These are phyloP conservation scores for Solanum peruvianum DNA, from an alignment of 257 asterid genomes.

Conservation along the genomic window DNA sequence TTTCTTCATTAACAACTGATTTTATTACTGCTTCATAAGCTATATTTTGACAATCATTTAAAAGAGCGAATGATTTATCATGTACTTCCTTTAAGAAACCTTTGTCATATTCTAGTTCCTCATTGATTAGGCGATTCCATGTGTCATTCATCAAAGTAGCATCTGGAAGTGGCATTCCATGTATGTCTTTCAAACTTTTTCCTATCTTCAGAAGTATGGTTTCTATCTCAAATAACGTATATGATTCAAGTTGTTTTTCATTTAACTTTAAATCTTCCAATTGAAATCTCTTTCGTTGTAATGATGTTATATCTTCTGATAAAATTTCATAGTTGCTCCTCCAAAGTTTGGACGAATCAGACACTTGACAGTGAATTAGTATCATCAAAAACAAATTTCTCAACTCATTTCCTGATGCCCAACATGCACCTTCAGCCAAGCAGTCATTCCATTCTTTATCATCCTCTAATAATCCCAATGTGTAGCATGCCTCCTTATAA, in stretches of 20 bases:
- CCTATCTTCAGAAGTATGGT: no score
- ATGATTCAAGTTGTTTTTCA: background rate
- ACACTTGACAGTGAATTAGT: background rate
- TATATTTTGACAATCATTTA: no score
- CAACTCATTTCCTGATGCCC: background rate
- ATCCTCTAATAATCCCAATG: background rate
- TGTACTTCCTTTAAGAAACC: no score
- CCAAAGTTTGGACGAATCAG: background rate
- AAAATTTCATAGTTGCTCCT: background rate
- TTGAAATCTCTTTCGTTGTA: background rate
- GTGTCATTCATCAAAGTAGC: no score
- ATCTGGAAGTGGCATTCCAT: no score
- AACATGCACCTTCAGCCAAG: background rate
- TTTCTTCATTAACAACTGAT: background rate
- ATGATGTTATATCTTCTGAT: background rate
- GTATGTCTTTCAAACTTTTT: no score
- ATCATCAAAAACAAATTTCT: background rate
- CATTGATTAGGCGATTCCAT: no score
- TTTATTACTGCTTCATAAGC: no score
- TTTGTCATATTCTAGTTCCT: no score
- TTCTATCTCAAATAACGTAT: no score
- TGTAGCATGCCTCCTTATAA: background rate
- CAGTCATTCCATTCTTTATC: background rate
- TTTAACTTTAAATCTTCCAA: background rate
- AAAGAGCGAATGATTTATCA: no score